Conservation (phyloP, 2,329 filamentous ascomycete genomes). For the Xylaria sp. region DNA sequence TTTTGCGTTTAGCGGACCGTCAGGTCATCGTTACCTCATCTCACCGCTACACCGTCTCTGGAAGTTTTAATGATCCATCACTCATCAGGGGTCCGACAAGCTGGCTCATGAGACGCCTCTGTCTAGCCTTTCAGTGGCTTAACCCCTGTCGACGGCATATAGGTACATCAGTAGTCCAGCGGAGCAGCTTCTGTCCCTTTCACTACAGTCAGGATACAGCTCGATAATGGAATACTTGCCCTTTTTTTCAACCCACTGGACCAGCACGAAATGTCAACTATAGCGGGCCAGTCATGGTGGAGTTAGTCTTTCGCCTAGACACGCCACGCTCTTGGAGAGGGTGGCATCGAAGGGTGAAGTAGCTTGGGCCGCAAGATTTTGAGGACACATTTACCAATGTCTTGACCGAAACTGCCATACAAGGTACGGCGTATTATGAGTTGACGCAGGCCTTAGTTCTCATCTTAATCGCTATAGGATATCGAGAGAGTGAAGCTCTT, state of each 20-base stretch:
- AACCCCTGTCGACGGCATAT: constrained; percentile 32
- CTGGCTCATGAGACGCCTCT: constrained; percentile 28
- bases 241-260: constrained; percentile 15
- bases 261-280: constrained; percentile 25
- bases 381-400: constrained; percentile 29
- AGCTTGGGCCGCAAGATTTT: constrained; percentile 29
- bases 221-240: not conserved
- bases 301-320: constrained; percentile 27
- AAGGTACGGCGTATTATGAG: constrained; percentile 19
- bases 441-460: constrained; percentile 10
- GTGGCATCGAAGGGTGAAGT: constrained; percentile 33
- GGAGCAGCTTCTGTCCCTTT: constrained; percentile 11
- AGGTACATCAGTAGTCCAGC: constrained; percentile 20
- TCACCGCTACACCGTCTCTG: constrained; percentile 39
- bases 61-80: constrained; percentile 29
- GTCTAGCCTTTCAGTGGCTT: constrained; percentile 19
- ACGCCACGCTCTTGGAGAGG: constrained; percentile 34
- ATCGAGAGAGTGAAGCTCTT: constrained; percentile 15
- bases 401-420: constrained; percentile 34
- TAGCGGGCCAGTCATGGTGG: constrained; percentile 32
- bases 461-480: constrained; percentile 11
- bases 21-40: constrained; percentile 32
- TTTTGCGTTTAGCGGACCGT: constrained; percentile 37
- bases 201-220: constrained; percentile 4
- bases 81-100: constrained; percentile 36